Evolutionary conservation across 305 asterid genomes (phyloP).

Genomic region (Vinca major): DNA sequence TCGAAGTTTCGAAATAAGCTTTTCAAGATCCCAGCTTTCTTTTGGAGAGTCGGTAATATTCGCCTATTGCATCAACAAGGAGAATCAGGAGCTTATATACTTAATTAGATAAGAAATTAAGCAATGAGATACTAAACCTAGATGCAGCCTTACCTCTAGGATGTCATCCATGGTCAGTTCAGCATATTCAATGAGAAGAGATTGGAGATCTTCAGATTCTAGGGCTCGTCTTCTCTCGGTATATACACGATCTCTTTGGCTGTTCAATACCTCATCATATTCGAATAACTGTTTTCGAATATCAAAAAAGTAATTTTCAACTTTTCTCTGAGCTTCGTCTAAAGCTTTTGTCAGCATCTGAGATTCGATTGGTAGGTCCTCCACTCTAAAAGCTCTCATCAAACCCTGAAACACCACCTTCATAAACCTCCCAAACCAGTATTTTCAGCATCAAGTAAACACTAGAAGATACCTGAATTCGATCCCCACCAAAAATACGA

Average conservation of each 20-base stretch:
- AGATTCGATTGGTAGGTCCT: slow-evolving; percentile 96
- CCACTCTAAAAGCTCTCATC: slow-evolving; percentile 99
- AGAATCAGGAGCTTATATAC: neutral
- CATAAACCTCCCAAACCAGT: neutral
- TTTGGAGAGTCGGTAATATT: slow-evolving; percentile 74
- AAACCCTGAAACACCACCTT: slow-evolving; percentile 47
- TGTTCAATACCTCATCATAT: slow-evolving; percentile 91
- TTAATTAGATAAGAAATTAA: neutral
- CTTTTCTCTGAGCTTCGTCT: slow-evolving; percentile 98
- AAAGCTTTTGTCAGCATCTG: slow-evolving; percentile 96
- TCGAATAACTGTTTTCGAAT: slow-evolving; percentile 90
- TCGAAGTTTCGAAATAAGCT: slow-evolving; percentile 75
- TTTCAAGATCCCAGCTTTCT: slow-evolving; percentile 90
- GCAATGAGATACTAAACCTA: slow-evolving; percentile 1
- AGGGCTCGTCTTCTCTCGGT: slow-evolving; percentile 94
- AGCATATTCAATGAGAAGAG: slow-evolving; percentile 89
- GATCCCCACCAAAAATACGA: slow-evolving; percentile 97
- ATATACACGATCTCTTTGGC: slow-evolving; percentile 96
- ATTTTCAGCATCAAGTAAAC: neutral
- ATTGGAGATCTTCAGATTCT: slow-evolving; percentile 76
- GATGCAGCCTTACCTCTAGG: slow-evolving; percentile 49
- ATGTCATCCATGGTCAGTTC: slow-evolving; percentile 97
- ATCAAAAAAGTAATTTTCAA: slow-evolving; percentile 95
- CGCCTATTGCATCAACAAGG: slow-evolving; percentile 45
- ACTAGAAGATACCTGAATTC: slow-evolving; percentile 61